Conservation (phyloP, 805 yeast genomes). For the Wickerhamomyces hampshirensis region DNA sequence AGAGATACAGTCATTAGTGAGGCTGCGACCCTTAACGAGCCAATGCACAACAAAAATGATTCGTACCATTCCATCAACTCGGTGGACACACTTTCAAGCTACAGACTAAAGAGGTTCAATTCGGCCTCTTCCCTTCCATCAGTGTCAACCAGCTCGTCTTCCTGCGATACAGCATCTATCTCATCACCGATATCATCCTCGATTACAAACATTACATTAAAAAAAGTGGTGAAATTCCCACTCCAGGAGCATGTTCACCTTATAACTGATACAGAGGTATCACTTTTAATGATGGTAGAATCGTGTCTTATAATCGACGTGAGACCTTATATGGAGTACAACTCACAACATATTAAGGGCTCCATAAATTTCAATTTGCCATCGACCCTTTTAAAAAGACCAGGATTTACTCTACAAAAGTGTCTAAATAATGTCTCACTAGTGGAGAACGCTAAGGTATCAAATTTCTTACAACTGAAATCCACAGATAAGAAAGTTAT, state of each 20-base stretch:
- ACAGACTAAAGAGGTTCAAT: constrained; percentile 15
- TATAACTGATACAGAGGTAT: constrained; percentile 8
- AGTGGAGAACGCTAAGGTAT: constrained; percentile 42
- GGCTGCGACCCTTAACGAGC: constrained; percentile 10
- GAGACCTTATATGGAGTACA: constrained; percentile 73
- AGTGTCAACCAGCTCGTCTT: constrained; percentile 1
- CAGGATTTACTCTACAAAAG: constrained; percentile 60
- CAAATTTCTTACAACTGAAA: constrained; percentile 27
- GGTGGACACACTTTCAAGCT: constrained; percentile 15
- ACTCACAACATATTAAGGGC: constrained; percentile 48
- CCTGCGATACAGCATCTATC: constrained; percentile 4
- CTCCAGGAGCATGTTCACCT: constrained; percentile 11
- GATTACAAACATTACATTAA: constrained; percentile 4
- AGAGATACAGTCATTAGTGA: constrained; percentile 12
- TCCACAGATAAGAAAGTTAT: constrained; percentile 11
- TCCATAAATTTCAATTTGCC: constrained; percentile 83
- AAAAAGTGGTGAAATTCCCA: constrained; percentile 14
- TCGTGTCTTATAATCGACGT: constrained; percentile 61
- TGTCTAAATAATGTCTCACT: constrained; percentile 58
- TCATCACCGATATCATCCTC: constrained; percentile 1
- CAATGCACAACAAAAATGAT: constrained; percentile 15
- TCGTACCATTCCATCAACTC: constrained; percentile 16
- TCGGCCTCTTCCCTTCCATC: constrained; percentile 17
- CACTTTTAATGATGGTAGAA: constrained; percentile 2
- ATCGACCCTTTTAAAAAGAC: constrained; percentile 77